Base-by-base conservation (phyloP, 2,329 filamentous ascomycete genomes). In the Pseudogymnoascus sp. region DNA sequence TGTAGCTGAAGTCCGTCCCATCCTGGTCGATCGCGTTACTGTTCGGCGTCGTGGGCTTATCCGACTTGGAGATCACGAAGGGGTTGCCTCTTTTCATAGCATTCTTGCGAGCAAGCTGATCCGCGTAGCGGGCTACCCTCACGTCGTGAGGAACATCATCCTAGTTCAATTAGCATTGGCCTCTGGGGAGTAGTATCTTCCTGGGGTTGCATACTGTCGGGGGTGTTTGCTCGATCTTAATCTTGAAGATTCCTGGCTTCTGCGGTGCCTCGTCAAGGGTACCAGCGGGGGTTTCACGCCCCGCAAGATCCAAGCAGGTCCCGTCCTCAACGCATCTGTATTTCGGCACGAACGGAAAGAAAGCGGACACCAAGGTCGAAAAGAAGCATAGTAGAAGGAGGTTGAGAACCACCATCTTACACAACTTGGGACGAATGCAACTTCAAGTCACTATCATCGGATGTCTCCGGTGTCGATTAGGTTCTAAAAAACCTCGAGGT, bases 1-100 rank as follows among this genome's bases (percentile, higher is more conserved):
- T 88, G 73, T 89, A 88, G 1, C 85, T 86, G 68, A 81, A 86
- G 70, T 89, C 86, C 14, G 81, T 83, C 14, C 85, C 86, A 70
- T 88, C 85, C 70, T 89, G 86, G 69, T 83, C 74, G 62, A 89
- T 77, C 8, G 84, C 83, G 8, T 78, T 79, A 42, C 80, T 81
- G 68, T 83, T 77, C 34, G 78, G 72, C 12, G 76, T 74, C 0
- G 76, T 75, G 0, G 84, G 78, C 1, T 77, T 66, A 60, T 67
- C 67, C 5, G 72, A 69, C 12, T 67, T 60, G 21, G 69, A 63
- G 23, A 71, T 66, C 6, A 65, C 51, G 62, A 69, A 71, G 4
- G 57, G 64, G 54, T 71, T 72, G 1, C 62, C 64, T 63, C 71
- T 66, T 61, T 70, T 70, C 11, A 42, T 63, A 57, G 68, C 12